Base-by-base conservation (phyloP, 345 rosid genomes). In the Camelina laxa region DNA sequence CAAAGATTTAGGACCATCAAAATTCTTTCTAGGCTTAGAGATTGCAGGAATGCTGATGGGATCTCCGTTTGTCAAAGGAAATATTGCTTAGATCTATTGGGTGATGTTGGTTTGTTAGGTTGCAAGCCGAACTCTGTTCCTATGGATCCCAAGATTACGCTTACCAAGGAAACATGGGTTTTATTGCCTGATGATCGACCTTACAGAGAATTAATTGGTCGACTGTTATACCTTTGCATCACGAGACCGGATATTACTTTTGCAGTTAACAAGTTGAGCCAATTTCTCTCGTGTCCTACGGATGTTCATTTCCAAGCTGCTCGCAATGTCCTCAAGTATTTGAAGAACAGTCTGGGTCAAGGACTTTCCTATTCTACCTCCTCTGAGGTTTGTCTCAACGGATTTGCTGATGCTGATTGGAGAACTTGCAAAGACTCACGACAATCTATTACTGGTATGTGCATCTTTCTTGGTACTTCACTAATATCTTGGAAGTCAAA, bases 351-450 rank as follows among this genome's bases (percentile, higher is more conserved):
- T n/a, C 41, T 13, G 0, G 61, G 61, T 0, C 41, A 55, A 31
- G 41, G 41, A 0, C 1, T 57, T 1, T 57, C 31, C 1, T 30
- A 30, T 2, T n/a, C 41, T 1, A 7, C 20, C 0, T 1, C 1
- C 0, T 3, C 20, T 1, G 13, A 15, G 0, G 0, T 31, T 0
- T 30, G 41, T 3, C 0, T 30, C 0, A 57, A 57, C 15, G 41
- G 1, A 0, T 57, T 57, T 30, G 21, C 20, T 0, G 61, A 31
- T 31, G 61, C 41, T 0, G 61, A 57, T 8, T 57, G 61, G 61
- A 7, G 3, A 1, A 7, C 41, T 0, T 57, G 61, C 0, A 2
- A 0, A 1, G 19, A 57, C 2, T 7, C 41, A 3, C 0, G 41
- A 2, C 0, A 27, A 1, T 60, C 45, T 0, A 3, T 60, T 0